Evolutionary conservation across 2,329 filamentous ascomycete species (phyloP), one percentile per base, ranked within the genome.

Genomic region (Fusarium sp.): DNA sequence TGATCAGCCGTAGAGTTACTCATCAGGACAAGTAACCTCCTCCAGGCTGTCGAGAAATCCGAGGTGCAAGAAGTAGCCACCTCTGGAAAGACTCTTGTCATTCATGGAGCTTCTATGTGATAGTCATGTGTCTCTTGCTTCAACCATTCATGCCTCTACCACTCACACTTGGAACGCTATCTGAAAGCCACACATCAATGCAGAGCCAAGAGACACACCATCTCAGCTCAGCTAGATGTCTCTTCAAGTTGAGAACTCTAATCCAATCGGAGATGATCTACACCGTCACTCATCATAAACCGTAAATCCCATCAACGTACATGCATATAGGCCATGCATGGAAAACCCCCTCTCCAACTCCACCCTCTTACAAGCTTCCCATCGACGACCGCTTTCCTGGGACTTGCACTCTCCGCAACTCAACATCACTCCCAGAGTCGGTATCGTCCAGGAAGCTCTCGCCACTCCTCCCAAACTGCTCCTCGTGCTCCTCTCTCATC

Each of bases 61-160:
- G 77, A 85, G 53, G 77, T 82, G 45, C 84, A 90, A 68, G 82
- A 89, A 63, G 77, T 83, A 43, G 80, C 80, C 41, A 77, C 82
- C 57, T 81, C 83, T 71, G 87, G 86, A 74, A 90, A 88, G 75
- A 87, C 88, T 49, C 80, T 92, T 50, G 79, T 90, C 37, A 88
- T 90, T 73, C 82, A 84, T 46, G 82, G 81, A 32, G 56, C 66
- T 38, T 36, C 67, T 8, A 47, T 67, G 21, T 67, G 15, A 35
- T 19, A 19, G 10, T 25, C 31, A 3, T 3, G 11, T 15, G 1
- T 11, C 4, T 15, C 7, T 13, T 32, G 7, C 4, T 36, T 27
- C 35, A 38, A 32, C 27, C 6, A 10, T 38, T 10, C 23, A 17
- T 7, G 23, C 23, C 9, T 42, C 39, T 13, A 15, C 11, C 3